Conservation (phyloP, 306 rosid genomes). For the Psophocarpus tetragonolobus region DNA sequence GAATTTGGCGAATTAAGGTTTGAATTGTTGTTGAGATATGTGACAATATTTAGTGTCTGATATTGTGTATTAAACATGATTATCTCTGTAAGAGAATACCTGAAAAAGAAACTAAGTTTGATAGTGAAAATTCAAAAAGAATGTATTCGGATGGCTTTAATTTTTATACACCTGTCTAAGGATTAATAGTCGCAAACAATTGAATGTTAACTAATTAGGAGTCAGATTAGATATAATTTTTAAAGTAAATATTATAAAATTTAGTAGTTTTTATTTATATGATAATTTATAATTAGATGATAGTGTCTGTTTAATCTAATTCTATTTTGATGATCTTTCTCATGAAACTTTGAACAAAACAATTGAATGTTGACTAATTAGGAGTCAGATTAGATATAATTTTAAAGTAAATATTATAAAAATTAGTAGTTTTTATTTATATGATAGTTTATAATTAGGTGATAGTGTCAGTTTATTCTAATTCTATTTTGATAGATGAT, state of each 20-base stretch:
- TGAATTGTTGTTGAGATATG: no score
- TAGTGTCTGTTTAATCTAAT: not conserved
- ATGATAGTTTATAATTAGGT: not conserved
- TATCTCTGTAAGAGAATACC: no score
- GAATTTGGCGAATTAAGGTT: no score
- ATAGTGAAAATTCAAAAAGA: no score
- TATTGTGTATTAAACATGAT: no score
- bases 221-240: not conserved
- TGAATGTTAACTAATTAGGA: not conserved
- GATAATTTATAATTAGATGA: not conserved
- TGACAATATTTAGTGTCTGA: no score
- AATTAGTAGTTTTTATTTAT: not conserved
- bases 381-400: not conserved
- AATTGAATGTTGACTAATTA: not conserved
- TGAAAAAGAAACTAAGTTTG: no score
- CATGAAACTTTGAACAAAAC: not conserved
- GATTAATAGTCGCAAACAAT: not conserved
- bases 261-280: not conserved
- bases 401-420: not conserved
- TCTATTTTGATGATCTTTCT: not conserved
- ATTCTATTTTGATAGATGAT: not conserved
- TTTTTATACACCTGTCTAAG: not conserved
- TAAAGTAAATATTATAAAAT: not conserved
- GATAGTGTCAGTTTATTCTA: not conserved
- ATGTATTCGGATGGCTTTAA: not conserved